Evolutionary conservation across 2,329 filamentous ascomycete genomes (phyloP).

Genomic region (Ceratocystis papillata): DNA sequence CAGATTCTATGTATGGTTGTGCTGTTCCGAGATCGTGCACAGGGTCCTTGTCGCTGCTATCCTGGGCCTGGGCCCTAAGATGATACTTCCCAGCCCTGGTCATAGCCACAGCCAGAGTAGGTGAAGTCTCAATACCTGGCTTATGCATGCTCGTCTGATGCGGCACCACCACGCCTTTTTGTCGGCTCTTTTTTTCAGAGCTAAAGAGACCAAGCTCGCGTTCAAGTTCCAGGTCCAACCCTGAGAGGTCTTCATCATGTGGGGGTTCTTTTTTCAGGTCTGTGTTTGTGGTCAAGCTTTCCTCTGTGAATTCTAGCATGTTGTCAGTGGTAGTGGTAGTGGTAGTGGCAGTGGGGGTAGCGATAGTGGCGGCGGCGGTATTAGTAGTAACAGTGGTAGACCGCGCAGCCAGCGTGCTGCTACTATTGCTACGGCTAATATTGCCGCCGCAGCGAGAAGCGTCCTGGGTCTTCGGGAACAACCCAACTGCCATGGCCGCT

Average conservation of each 20-base stretch:
- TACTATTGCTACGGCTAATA: not conserved
- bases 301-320: not conserved
- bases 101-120: slow-evolving; percentile 9
- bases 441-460: not conserved
- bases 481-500: not conserved
- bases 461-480: too few species aligned
- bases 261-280: not conserved
- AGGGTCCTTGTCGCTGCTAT: slow-evolving; percentile 11
- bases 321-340: too few species aligned
- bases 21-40: slow-evolving; percentile 14
- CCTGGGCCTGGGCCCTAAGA: slow-evolving; percentile 10
- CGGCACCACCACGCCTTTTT: slow-evolving; percentile 10
- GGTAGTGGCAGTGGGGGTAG: not conserved
- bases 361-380: not conserved
- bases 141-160: slow-evolving; percentile 1
- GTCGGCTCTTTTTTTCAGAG: not conserved
- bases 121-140: not conserved
- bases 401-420: not conserved
- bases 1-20: slow-evolving; percentile 1
- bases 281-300: not conserved
- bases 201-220: slow-evolving; percentile 11
- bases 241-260: not conserved
- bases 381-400: not conserved
- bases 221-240: not conserved
- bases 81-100: slow-evolving; percentile 12